Conservation (phyloP, 140 eudicot genomes). For the Erigeron philadelphicus region DNA sequence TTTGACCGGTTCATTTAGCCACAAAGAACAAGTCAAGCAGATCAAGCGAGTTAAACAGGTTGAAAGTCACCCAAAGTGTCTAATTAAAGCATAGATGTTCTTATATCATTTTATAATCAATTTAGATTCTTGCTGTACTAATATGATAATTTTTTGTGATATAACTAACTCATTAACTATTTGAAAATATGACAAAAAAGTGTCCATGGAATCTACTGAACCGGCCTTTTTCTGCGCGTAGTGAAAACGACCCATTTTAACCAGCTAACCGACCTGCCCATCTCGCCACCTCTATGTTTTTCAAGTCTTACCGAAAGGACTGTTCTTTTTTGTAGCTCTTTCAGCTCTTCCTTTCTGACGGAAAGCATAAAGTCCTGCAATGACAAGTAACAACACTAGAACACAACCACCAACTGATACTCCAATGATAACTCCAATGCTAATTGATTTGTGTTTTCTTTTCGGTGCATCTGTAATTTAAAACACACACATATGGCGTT, state of each 20-base stretch:
- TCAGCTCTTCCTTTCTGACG: constrained; percentile 54
- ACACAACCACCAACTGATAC: constrained; percentile 42
- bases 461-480: constrained; percentile 26
- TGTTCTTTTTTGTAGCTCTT: constrained; percentile 37
- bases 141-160: no score
- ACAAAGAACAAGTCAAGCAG: no score
- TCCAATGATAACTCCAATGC: constrained; percentile 38
- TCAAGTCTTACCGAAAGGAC: constrained; percentile 48
- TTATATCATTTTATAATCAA: no score
- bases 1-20: background rate
- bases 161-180: no score
- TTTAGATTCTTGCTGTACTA: no score
- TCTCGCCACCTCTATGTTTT: background rate
- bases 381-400: constrained; percentile 37
- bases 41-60: no score
- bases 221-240: no score
- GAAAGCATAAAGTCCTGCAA: constrained; percentile 56
- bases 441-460: constrained; percentile 30
- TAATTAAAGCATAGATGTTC: no score
- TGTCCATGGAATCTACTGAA: no score
- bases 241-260: background rate
- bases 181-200: no score
- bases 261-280: background rate
- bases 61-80: no score
- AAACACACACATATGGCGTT: background rate